Conservation (phyloP, 306 rosid species). For the Citrullus amarus region DNA sequence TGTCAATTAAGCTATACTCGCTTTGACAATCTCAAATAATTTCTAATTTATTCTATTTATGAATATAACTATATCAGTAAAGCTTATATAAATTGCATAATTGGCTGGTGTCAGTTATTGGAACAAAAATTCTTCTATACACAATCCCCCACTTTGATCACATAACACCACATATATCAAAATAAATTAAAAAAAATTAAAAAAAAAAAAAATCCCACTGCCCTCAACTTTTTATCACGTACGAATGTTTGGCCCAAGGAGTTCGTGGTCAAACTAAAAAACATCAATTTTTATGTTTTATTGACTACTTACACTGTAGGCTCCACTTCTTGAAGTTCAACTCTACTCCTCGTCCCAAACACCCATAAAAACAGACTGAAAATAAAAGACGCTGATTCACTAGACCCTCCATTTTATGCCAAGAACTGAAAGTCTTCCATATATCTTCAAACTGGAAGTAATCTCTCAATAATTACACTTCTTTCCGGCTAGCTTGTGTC, state of each 20-base stretch:
- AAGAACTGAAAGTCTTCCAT: neutral
- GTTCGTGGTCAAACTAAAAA: no score
- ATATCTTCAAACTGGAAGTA: neutral
- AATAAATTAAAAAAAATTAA: no score
- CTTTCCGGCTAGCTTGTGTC: neutral
- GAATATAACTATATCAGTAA: neutral
- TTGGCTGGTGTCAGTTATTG: neutral
- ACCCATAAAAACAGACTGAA: no score
- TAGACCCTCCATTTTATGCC: neutral
- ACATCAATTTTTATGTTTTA: no score
- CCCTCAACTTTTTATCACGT: neutral
- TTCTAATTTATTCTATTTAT: neutral
- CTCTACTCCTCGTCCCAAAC: no score
- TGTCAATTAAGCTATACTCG: no score
- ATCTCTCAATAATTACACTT: neutral
- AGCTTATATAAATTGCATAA: constrained; percentile 6
- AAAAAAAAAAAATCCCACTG: neutral
- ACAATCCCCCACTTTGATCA: neutral
- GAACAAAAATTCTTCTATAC: constrained; percentile 1
- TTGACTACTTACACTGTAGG: no score
- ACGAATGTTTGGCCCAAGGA: neutral
- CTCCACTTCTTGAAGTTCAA: no score
- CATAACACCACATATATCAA: neutral
- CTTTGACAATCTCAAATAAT: neutral
- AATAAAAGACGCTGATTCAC: neutral